A percentile compares a stretch with the other conserved stretches of the same genome.
Evolutionary conservation across 495 filamentous ascomycete species (phyloP).

Genomic region (Tuber borchii): DNA sequence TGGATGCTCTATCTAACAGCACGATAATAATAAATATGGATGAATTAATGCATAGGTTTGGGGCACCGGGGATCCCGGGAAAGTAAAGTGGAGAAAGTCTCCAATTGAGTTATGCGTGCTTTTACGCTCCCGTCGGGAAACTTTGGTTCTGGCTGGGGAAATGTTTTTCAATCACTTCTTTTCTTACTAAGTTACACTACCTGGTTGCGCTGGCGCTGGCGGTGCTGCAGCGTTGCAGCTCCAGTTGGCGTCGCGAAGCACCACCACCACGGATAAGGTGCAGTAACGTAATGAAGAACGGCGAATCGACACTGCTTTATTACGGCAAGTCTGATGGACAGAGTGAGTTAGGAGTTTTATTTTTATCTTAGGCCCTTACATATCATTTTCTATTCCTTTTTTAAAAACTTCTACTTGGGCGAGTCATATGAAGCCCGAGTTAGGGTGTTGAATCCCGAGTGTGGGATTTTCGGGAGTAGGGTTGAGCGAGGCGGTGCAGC

Average conservation of each 20-base stretch:
- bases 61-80: too few relatives aligned
- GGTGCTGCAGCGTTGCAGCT: not conserved
- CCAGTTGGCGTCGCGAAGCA: not conserved
- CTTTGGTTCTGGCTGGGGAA: not conserved
- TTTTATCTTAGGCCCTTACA: not conserved
- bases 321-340: not conserved
- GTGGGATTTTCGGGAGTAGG: not conserved
- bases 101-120: too few relatives aligned
- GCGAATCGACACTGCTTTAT: not conserved
- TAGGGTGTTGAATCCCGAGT: not conserved
- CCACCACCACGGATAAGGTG: not conserved
- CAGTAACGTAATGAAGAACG: not conserved
- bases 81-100: too few relatives aligned
- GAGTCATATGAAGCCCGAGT: not conserved
- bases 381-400: too few relatives aligned
- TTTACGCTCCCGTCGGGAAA: too few relatives aligned
- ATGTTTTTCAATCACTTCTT: not conserved
- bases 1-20: not conserved
- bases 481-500: too few relatives aligned
- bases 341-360: not conserved
- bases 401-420: not conserved
- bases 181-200: not conserved
- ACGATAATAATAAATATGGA: not conserved
- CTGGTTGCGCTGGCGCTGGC: too few relatives aligned
- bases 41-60: not conserved